Conservation (phyloP, 768 basidiomycete species). For the Lepiota subincarnata region DNA sequence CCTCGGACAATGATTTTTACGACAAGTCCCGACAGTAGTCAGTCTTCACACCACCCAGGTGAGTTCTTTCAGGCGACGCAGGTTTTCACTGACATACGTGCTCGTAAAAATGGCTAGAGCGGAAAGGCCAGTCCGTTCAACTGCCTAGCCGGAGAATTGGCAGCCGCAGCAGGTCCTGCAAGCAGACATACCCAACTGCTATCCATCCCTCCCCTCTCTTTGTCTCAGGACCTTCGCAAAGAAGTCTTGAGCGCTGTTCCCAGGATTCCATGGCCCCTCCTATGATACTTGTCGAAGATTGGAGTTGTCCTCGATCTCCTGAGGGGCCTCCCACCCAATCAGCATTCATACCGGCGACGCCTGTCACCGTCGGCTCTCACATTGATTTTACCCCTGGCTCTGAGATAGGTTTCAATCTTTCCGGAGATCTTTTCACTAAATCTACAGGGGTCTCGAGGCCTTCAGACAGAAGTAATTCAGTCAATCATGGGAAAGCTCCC, state of each 20-base stretch:
- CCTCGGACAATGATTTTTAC: background rate
- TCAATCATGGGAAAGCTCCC: too few relatives aligned
- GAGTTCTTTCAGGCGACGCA: background rate
- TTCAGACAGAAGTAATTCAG: too few relatives aligned
- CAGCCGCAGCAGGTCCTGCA: background rate
- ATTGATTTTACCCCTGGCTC: background rate
- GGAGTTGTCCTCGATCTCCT: background rate
- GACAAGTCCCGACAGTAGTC: background rate
- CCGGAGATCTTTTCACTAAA: too few relatives aligned
- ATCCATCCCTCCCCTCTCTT: background rate
- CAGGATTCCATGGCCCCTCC: background rate
- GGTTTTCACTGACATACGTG: background rate
- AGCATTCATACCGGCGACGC: background rate
- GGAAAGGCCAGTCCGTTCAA: background rate
- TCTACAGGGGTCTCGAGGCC: too few relatives aligned
- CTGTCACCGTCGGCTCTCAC: background rate
- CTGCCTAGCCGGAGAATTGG: background rate
- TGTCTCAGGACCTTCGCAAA: background rate
- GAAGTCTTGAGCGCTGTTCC: background rate
- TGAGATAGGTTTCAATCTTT: too few relatives aligned
- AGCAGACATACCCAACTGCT: background rate
- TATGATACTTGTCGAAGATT: conserved; percentile 6
- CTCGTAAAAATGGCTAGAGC: background rate
- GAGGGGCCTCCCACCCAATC: background rate
- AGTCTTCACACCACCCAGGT: background rate